Evolutionary conservation across 225 moss, liverwort and hornwort species (phyloP), one percentile per base, ranked within the genome.

Genomic region (Polytrichum commune): DNA sequence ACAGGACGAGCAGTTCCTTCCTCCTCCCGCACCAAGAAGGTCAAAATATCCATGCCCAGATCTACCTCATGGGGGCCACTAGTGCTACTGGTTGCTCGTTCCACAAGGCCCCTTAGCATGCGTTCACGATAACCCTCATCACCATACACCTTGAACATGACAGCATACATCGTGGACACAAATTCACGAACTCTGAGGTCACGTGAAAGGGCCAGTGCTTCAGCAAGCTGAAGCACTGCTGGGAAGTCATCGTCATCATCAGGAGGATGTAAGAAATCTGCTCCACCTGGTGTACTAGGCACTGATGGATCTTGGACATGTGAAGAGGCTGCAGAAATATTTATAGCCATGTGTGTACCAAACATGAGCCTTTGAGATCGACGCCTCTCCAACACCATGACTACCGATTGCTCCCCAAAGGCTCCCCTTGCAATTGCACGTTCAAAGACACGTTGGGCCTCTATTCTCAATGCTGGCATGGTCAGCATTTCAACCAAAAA

Each of bases 121-220:
- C 93, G 90, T 81, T 99, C 95, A 72, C 95, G 91, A 79, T 93
- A 95, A 25, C 90, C 91, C 80, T 95, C 95, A 35, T 91, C 98
- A 62, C 98, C 91, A 57, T 99, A 99, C 60, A 95, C 95, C 85
- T 99, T 99, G 82, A 99, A 99, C 95, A 99, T 95, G 24, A 99
- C 93, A 63, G 98, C 95, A 70, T 99, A 99, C 79, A 99, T 83
- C 6, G 91, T 99, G 53, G 93, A 93, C 29, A 99, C 95, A 70
- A 99, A 99, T 76, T 99, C 98, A 46, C 98, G 88, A 53, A 99
- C 98, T 75, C 98, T 83, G 28, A 89, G 83, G 63, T 99, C 93
- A 60, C 87, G 87, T 35, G 95, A 95, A 28, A 99, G 75, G 27
- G 91, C 86, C 64, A 99, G 78, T 55, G 95, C 91, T 75, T 95